Evolutionary conservation across 129 eudicot genomes (phyloP).

Genomic region (Silybum marianum): DNA sequence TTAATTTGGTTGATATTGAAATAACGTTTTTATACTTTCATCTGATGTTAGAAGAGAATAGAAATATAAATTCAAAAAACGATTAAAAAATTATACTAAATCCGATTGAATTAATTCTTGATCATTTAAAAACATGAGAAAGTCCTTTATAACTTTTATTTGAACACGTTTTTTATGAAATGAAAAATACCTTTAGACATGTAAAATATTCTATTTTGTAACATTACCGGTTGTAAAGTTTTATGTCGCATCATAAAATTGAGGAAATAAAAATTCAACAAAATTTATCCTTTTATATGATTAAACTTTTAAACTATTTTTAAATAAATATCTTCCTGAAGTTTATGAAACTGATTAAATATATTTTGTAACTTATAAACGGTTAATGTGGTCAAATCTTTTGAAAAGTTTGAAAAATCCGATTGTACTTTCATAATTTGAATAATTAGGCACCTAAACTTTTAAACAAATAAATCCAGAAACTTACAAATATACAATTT

Average conservation of each 20-base stretch:
- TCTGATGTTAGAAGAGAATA: neutral
- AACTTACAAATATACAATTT: neutral
- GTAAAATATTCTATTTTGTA: neutral
- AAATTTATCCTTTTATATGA: no score
- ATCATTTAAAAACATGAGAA: neutral
- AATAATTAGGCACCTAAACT: neutral
- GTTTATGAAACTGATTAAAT: no score
- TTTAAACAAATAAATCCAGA: neutral
- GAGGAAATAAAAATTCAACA: no score
- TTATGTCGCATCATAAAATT: no score
- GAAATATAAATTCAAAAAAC: neutral
- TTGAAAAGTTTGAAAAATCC: neutral
- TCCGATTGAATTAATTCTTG: neutral
- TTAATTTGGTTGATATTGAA: neutral
- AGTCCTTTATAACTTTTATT: neutral
- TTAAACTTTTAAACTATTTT: no score
- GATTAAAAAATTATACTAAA: neutral
- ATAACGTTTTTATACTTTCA: neutral
- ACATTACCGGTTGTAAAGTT: neutral
- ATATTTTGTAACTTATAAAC: no score
- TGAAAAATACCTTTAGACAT: neutral
- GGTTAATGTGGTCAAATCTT: neutral
- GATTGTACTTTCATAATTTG: neutral
- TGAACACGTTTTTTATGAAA: neutral
- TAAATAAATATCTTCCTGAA: no score